Conservation (phyloP, 2,329 filamentous ascomycete genomes). For the Sclerotinia spermophila region DNA sequence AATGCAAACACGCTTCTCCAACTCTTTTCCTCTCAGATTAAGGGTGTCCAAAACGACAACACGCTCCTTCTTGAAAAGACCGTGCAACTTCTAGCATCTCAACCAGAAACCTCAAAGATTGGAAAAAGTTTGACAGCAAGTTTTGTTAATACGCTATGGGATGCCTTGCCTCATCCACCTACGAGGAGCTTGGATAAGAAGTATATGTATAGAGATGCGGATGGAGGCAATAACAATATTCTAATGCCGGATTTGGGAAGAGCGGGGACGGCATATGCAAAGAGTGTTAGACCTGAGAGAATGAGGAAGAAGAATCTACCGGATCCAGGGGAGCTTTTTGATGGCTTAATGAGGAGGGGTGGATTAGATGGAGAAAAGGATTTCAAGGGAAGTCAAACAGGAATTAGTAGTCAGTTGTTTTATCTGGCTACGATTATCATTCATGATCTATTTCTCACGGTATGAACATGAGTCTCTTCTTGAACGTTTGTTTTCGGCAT, state of each 20-base stretch:
- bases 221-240: conserved; percentile 53
- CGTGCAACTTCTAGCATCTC: conserved; percentile 43
- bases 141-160: conserved; percentile 67
- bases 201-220: conserved; percentile 57
- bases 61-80: conserved; percentile 72
- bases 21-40: conserved; percentile 58
- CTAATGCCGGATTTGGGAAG: conserved; percentile 62
- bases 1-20: conserved; percentile 55
- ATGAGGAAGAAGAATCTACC: conserved; percentile 56
- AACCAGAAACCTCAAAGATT: conserved; percentile 2
- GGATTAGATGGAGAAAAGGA: background rate
- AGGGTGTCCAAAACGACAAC: conserved; percentile 66
- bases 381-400: conserved; percentile 37
- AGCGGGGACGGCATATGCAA: conserved; percentile 62
- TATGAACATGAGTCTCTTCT: background rate
- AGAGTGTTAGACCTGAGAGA: conserved; percentile 58
- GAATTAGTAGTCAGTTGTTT: conserved; percentile 46
- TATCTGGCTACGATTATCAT: conserved; percentile 51
- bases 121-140: conserved; percentile 52
- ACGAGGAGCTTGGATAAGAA: conserved; percentile 61
- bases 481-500: background rate
- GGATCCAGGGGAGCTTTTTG: conserved; percentile 58
- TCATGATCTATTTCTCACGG: conserved; percentile 45
- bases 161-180: conserved; percentile 68
- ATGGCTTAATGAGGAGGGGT: conserved; percentile 56